Evolutionary conservation across 2,329 filamentous ascomycete genomes (phyloP).

Genomic region (Colletotrichum navitas): DNA sequence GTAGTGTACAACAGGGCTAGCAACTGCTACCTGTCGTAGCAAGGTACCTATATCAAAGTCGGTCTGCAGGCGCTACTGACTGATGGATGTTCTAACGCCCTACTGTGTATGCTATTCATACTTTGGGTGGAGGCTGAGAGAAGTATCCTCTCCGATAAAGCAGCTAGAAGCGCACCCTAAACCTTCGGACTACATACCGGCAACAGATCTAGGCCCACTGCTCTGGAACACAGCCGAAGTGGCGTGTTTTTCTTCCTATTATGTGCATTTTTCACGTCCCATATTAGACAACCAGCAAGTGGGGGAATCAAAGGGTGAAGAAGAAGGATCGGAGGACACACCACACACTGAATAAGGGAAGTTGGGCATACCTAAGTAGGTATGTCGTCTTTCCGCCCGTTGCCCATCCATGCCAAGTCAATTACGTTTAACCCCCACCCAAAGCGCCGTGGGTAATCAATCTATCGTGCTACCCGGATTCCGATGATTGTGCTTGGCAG

Average conservation of each 20-base stretch:
- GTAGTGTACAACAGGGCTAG: neutral
- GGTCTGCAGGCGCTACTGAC: neutral
- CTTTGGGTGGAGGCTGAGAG: neutral
- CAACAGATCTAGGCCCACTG: conserved; percentile 14
- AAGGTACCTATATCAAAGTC: neutral
- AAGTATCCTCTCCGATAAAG: neutral
- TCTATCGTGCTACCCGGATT: neutral
- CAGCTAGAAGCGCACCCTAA: conserved; percentile 11
- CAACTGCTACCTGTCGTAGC: neutral
- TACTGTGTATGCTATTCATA: neutral
- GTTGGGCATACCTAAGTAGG: neutral
- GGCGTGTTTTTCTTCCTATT: neutral
- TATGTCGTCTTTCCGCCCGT: neutral
- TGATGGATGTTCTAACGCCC: neutral
- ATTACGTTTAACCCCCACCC: conserved; percentile 21
- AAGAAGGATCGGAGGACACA: neutral
- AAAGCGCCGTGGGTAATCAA: conserved; percentile 10
- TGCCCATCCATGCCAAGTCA: neutral
- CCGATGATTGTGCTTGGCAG: conserved; percentile 19
- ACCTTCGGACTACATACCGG: conserved; percentile 7
- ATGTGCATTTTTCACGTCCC: neutral
- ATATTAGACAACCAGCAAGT: neutral
- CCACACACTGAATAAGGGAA: neutral
- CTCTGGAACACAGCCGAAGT: conserved; percentile 17
- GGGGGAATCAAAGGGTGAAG: neutral